A percentile compares a stretch with the other conserved stretches of the same genome.
phyloP scores from a whole-genome alignment of 2,329 filamentous ascomycete genomes.

The Fusarium sp. region DNA sequence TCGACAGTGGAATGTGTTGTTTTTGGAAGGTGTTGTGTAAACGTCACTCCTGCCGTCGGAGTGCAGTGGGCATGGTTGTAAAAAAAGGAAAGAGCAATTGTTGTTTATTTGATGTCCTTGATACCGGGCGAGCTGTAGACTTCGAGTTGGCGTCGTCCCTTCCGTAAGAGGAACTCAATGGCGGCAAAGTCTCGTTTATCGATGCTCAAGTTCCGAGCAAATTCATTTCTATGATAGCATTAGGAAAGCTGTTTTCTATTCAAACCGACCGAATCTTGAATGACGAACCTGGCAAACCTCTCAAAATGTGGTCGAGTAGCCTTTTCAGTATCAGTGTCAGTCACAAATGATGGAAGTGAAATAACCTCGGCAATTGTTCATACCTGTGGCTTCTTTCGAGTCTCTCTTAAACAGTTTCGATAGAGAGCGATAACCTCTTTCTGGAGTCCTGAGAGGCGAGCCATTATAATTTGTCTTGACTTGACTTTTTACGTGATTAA shows the following conservation, averaged over 20 bases:
- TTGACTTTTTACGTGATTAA: background rate
- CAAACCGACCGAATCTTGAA: background rate
- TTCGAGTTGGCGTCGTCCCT: constrained; percentile 84
- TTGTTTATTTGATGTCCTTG: constrained; percentile 70
- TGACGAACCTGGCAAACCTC: constrained; percentile 69
- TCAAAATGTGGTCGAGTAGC: constrained; percentile 71
- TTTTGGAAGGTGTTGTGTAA: constrained; percentile 12
- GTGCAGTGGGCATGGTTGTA: background rate
- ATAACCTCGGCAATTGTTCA: constrained; percentile 1
- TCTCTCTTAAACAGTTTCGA: constrained; percentile 84
- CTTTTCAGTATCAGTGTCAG: constrained; percentile 47
- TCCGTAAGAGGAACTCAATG: constrained; percentile 86
- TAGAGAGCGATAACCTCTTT: constrained; percentile 89
- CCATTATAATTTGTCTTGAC: constrained; percentile 24
- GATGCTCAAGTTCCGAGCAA: constrained; percentile 74
- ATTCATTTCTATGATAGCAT: constrained; percentile 73
- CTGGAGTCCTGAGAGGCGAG: constrained; percentile 83
- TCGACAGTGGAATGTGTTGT: background rate
- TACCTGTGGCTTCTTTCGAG: constrained; percentile 83
- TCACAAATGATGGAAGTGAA: constrained; percentile 2
- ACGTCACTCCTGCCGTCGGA: constrained; percentile 2
- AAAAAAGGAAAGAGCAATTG: constrained; percentile 1
- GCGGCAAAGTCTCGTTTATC: constrained; percentile 88
- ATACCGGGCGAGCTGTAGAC: constrained; percentile 84
- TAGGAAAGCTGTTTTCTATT: background rate